Percentiles rank a stretch among this genome's conserved stretches.
These are phyloP conservation scores for Brettanomyces nanus DNA, from an alignment of 805 yeast species.

Conservation along the genomic window DNA sequence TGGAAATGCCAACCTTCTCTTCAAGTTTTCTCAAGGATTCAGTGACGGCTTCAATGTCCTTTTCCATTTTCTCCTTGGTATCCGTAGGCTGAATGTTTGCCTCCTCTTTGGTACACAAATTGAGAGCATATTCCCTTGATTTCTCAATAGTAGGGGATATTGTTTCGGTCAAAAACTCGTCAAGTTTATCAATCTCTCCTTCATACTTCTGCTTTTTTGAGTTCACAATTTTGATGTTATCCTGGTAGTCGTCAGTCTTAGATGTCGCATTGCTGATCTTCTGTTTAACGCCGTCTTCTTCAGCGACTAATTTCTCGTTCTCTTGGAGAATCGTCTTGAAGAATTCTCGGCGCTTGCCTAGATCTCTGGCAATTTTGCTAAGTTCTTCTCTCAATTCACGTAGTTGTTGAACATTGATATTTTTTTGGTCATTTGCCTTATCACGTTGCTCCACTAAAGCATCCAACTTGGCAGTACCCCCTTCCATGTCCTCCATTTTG, in stretches of 20 bases:
- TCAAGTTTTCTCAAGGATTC: conserved; percentile 45
- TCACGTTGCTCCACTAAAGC: conserved; percentile 27
- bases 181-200: conserved; percentile 16
- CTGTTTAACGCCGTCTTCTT: conserved; percentile 6
- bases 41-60: conserved; percentile 39
- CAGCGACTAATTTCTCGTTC: conserved; percentile 5
- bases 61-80: conserved; percentile 38
- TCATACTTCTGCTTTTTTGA: not conserved
- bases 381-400: conserved; percentile 16
- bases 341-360: conserved; percentile 9
- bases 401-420: conserved; percentile 14
- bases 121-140: conserved; percentile 23
- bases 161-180: conserved; percentile 18
- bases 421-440: conserved; percentile 23
- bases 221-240: conserved; percentile 1
- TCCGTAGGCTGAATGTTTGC: conserved; percentile 33
- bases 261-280: conserved; percentile 17
- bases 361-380: conserved; percentile 5
- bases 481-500: conserved; percentile 37
- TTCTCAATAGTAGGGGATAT: conserved; percentile 23
- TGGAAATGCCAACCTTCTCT: conserved; percentile 41
- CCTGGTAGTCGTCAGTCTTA: conserved; percentile 12
- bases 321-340: conserved; percentile 9
- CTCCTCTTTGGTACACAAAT: conserved; percentile 40
- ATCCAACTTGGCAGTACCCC: conserved; percentile 30